These are phyloP conservation scores for Volutella citrinella DNA, from an alignment of 2,329 filamentous ascomycete genomes.

Conservation along the genomic window DNA sequence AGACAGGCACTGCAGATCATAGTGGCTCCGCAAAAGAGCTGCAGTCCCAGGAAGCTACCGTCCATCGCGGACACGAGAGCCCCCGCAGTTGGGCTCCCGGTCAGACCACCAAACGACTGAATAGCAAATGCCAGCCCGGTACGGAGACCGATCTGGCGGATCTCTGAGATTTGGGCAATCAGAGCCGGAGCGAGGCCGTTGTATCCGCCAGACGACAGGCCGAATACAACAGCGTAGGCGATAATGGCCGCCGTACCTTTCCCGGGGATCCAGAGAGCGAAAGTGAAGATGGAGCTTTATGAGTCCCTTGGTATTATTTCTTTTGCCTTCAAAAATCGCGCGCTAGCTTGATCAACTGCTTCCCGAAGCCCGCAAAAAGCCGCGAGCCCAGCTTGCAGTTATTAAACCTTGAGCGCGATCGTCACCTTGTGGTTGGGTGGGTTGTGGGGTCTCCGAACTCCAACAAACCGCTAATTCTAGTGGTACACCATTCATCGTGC, in stretches of 20 bases:
- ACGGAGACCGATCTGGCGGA: constrained; percentile 52
- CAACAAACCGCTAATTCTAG: no score
- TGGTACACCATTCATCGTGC: no score
- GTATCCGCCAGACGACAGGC: constrained; percentile 33
- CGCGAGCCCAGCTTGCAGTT: no score
- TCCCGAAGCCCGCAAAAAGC: no score
- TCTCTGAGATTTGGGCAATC: constrained; percentile 49
- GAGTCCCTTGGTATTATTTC: no score
- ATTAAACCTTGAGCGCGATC: no score
- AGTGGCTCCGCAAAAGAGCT: constrained; percentile 2
- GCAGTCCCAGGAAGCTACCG: constrained; percentile 1
- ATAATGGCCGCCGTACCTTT: constrained; percentile 22
- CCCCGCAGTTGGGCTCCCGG: constrained; percentile 21
- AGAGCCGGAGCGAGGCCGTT: constrained; percentile 30
- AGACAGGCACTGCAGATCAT: no score
- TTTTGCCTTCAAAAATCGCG: no score
- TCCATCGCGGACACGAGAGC: constrained; percentile 7
- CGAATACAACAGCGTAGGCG: constrained; percentile 31
- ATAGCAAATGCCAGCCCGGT: constrained; percentile 36
- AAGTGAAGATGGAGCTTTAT: constrained; percentile 14
- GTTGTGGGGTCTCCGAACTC: no score
- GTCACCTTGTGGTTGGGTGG: no score
- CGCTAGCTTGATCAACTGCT: no score
- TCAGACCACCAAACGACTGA: constrained; percentile 13
- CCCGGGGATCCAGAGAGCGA: constrained; percentile 37